Evolutionary conservation across 768 basidiomycete genomes (phyloP).

Genomic region (Suillus placidus): DNA sequence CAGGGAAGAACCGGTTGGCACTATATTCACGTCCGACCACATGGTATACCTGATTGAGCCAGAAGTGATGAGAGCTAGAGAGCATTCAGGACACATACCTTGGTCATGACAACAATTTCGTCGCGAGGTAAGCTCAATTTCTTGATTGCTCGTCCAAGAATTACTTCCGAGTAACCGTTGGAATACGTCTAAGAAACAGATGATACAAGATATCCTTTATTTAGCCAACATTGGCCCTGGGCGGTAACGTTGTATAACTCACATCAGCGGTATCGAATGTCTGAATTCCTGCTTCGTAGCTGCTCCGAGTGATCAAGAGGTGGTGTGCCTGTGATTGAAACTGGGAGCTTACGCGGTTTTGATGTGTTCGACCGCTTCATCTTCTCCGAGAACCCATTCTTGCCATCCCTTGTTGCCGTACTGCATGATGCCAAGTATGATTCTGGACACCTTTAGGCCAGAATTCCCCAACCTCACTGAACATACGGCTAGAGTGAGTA

Average conservation of each 20-base stretch:
- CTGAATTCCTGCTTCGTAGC: constrained; percentile 40
- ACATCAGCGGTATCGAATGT: constrained; percentile 39
- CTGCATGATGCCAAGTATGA: constrained; percentile 53
- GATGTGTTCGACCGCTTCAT: constrained; percentile 47
- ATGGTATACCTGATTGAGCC: constrained; percentile 43
- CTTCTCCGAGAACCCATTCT: constrained; percentile 53
- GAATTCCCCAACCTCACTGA: constrained; percentile 48
- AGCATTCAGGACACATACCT: constrained; percentile 40
- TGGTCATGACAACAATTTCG: constrained; percentile 78
- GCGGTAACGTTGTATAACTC: constrained; percentile 10
- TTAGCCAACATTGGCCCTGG: background rate
- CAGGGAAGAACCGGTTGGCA: constrained; percentile 11
- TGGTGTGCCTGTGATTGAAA: background rate
- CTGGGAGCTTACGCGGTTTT: constrained; percentile 44
- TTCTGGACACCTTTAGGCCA: constrained; percentile 52
- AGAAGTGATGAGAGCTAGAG: background rate
- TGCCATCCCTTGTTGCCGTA: constrained; percentile 53
- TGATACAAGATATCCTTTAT: background rate
- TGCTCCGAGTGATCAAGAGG: constrained; percentile 9
- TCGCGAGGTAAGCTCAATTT: constrained; percentile 67
- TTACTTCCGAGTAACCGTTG: constrained; percentile 63
- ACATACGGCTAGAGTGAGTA: background rate
- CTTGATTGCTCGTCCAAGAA: constrained; percentile 76
- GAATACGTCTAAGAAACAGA: constrained; percentile 53
- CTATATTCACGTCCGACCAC: constrained; percentile 30